Evolutionary conservation across 257 asterid genomes (phyloP).

Genomic region (Haberlea rhodopensis): DNA sequence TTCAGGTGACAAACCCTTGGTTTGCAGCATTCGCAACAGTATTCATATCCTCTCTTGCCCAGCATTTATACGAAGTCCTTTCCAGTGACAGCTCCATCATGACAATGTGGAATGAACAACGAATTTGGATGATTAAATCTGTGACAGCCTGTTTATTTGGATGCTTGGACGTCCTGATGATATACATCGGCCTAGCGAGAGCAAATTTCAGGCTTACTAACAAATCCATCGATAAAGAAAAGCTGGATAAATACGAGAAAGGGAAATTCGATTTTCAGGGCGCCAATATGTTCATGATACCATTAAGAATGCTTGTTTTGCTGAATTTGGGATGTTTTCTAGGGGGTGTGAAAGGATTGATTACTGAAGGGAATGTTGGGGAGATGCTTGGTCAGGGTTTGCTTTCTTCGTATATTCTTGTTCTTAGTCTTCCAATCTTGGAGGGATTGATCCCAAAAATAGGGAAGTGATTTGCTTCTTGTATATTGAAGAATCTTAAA

Average conservation of each 20-base stretch:
- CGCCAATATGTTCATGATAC: constrained; percentile 66
- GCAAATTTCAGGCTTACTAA: constrained; percentile 60
- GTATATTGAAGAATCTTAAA: background rate
- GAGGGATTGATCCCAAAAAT: constrained; percentile 57
- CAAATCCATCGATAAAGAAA: constrained; percentile 58
- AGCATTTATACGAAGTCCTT: constrained; percentile 45
- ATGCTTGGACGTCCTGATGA: constrained; percentile 45
- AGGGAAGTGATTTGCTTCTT: constrained; percentile 30
- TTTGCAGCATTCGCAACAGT: constrained; percentile 45
- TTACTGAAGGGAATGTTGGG: constrained; percentile 34
- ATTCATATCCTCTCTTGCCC: constrained; percentile 38
- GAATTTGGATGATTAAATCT: constrained; percentile 49
- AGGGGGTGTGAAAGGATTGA: constrained; percentile 48
- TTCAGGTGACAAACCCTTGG: constrained; percentile 52
- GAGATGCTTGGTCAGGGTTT: constrained; percentile 73
- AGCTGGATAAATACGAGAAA: constrained; percentile 52
- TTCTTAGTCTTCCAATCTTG: constrained; percentile 61
- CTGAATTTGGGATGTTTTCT: constrained; percentile 54
- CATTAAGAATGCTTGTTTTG: constrained; percentile 57
- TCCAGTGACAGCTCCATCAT: constrained; percentile 46
- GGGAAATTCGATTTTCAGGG: constrained; percentile 65
- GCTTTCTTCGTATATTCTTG: constrained; percentile 49
- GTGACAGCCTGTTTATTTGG: constrained; percentile 64
- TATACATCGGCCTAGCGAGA: constrained; percentile 38
- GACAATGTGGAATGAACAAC: constrained; percentile 61